Base-by-base conservation (phyloP, 2,329 filamentous ascomycete species). In the Fulvia fulva region DNA sequence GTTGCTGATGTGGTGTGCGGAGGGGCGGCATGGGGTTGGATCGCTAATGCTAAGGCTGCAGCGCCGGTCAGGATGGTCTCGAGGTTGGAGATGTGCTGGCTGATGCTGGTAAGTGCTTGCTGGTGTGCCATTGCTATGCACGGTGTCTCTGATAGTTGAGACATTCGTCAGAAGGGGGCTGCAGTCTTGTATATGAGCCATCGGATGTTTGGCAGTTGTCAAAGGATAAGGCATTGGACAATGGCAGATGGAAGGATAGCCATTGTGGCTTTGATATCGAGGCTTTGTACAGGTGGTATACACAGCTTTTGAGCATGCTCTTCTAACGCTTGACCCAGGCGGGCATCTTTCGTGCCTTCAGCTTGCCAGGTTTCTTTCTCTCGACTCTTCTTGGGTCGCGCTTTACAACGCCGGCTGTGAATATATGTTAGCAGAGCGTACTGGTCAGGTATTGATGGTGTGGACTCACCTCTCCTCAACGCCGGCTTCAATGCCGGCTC, bases 261-360 rank as follows among this genome's bases (percentile, higher is more conserved):
- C 8, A 41, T 41, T 19, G 14, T 41, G 37, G 16, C 37, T 41
- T 41, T 41, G 37, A n/a, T 19, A 41, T 41, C 37, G 37, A 41
- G 37, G 16, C 14, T 41, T 41, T 41, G 37, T 41, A 41, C 37
- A 41, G 37, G n/a, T 41, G 37, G 8, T 41, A n/a, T 19, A 19
- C 37, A 41, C 37, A 41, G 37, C 37, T 41, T n/a, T 41, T 41
- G 37, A 41, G 44, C 44, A 8, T 23, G 44, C 23, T 2, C 26
- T 25, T 26, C 63, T 67, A 87, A 74, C 85, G 81, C 86, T 97
- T 97, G 82, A 97, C 92, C 94, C 95, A 99, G 69, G 94, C 84
- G 60, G 93, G 93, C 86, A 89, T 95, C 86, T 99, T 99, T 78
- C 94, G 89, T 58, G 94, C 93, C 83, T 99, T 99, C 78, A 96